Base-by-base conservation (phyloP, 306 rosid genomes). In the Dicorynia guianensis region DNA sequence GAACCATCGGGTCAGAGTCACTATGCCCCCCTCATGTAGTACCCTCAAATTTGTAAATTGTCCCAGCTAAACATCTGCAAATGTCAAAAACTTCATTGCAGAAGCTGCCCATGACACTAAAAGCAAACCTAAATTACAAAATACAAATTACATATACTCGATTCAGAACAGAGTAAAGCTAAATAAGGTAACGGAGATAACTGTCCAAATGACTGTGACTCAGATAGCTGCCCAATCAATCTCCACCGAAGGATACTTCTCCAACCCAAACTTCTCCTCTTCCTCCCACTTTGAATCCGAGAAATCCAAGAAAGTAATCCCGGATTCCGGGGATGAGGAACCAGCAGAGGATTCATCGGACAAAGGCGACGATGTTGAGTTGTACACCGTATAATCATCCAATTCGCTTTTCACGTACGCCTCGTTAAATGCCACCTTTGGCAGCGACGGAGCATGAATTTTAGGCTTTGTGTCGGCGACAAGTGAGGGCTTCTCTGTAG, bases 191-290 rank as follows among this genome's bases (percentile, higher is more conserved):
- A n/a, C 64, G 40, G 15, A 46, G 33, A 15, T 80, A 30, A 69
- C 44, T 59, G 50, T 2, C 33, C 13, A 8, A 73, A 40, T 25
- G 30, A 2, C 3, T 58, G 30, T 8, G 13, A 2, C 68, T 85
- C 69, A 89, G 25, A 92, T 72, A 54, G 97, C 92, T 30, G 81
- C 88, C 99, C 97, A 95, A 63, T 92, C 99, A 73, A 92, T 95
- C 82, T 95, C 99, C 63, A 89, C 86, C 0, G 99, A 92, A 76
- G 97, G 96, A 68, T 8, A 92, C 86, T 92, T 95, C 68, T 84
- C 94, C 86, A 92, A 72, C 71, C 87, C 84, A 17, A 87, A 89
- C 18, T 58, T 78, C 42, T 78, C 81, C 0, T 14, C 78, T 14
- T 87, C 89, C 6, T 83, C 90, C 88, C 87, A 88, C 15, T 75